A percentile compares a stretch with the other conserved stretches of the same genome.
Conservation (phyloP, 345 rosid genomes). For the Lepidium sativum region DNA sequence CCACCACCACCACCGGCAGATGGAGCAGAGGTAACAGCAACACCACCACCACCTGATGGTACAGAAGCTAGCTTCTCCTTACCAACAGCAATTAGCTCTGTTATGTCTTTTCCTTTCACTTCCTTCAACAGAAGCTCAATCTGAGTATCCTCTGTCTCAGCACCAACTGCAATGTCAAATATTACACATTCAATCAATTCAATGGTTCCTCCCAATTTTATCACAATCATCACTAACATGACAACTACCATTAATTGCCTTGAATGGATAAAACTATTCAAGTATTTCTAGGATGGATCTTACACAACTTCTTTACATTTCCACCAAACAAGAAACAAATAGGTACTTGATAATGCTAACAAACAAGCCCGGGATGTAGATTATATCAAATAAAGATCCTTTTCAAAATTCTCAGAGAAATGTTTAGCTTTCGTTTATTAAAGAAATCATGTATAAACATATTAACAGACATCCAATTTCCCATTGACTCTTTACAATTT, state of each 20-base stretch:
- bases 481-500: not conserved
- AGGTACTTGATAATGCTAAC: no score
- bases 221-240: no score
- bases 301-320: no score
- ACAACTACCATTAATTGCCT: no score
- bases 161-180: constrained; percentile 46
- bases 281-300: no score
- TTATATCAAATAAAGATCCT: no score
- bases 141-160: constrained; percentile 52
- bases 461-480: not conserved
- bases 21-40: constrained; percentile 28
- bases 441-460: no score
- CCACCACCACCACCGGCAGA: constrained; percentile 25
- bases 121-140: constrained; percentile 53
- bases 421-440: no score
- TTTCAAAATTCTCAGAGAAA: no score
- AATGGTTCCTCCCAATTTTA: not conserved
- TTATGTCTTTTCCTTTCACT: constrained; percentile 60
- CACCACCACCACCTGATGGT: constrained; percentile 50
- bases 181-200: not conserved
- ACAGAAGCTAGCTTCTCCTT: constrained; percentile 78
- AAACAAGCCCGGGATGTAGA: no score
- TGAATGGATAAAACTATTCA: no score
- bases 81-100: constrained; percentile 75
- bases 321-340: no score